phyloP scores from a whole-genome alignment of 192 early-diverging fungal genomes.

The Bifiguratus adelaidae region DNA sequence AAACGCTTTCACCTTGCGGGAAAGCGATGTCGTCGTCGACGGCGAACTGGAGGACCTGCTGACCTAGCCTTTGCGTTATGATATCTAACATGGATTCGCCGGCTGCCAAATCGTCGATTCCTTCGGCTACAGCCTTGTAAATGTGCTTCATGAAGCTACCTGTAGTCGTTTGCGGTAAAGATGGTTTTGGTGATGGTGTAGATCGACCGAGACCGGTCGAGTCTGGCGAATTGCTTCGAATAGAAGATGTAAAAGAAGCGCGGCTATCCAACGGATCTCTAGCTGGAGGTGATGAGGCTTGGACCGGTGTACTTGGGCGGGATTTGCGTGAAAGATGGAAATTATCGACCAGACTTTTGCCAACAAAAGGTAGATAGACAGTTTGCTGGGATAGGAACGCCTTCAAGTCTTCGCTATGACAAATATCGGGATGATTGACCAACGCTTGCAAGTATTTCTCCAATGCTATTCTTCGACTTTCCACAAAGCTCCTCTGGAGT shows the following conservation, averaged over 20 bases:
- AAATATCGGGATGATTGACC: slow-evolving; percentile 40
- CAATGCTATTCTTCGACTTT: slow-evolving; percentile 50
- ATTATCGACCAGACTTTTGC: too few relatives aligned
- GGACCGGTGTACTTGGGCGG: too few relatives aligned
- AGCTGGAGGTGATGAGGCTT: too few relatives aligned
- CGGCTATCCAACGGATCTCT: too few relatives aligned
- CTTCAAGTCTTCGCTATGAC: slow-evolving; percentile 48
- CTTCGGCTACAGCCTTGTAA: slow-evolving; percentile 63
- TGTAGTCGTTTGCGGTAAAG: too few relatives aligned
- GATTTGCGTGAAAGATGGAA: too few relatives aligned
- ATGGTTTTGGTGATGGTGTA: too few relatives aligned
- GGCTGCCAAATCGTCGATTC: slow-evolving; percentile 57
- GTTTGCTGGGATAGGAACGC: slow-evolving; percentile 63
- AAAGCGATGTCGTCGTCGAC: slow-evolving; percentile 10
- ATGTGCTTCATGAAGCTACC: slow-evolving; percentile 54
- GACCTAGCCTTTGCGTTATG: slow-evolving; percentile 56
- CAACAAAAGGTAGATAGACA: slow-evolving; percentile 24
- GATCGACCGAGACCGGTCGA: too few relatives aligned
- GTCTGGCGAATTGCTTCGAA: too few relatives aligned
- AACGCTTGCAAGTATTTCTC: slow-evolving; percentile 64
- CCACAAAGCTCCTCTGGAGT: slow-evolving; percentile 56
- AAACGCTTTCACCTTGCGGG: slow-evolving; percentile 4
- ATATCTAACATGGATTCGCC: slow-evolving; percentile 60
- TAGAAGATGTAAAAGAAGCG: too few relatives aligned
- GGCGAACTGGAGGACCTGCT: slow-evolving; percentile 42